phyloP scores from a whole-genome alignment of 2,329 filamentous ascomycete species.

The Colletotrichum sublineola region DNA sequence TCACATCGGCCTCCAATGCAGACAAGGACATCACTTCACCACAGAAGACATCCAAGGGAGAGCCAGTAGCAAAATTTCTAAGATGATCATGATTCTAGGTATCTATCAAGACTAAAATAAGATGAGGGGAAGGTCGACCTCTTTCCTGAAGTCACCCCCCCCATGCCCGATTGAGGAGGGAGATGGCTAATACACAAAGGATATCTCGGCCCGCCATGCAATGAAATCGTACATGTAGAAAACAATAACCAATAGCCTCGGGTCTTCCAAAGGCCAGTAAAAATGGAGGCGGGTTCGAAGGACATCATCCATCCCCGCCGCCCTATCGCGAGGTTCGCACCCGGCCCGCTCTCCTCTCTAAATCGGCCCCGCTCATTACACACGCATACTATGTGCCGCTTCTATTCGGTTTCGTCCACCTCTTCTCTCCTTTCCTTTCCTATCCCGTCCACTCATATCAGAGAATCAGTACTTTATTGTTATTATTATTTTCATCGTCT shows the following conservation, averaged over 20 bases:
- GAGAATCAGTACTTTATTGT: not conserved
- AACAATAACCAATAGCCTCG: not conserved
- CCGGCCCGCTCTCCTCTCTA: constrained; percentile 20
- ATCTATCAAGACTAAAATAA: constrained; percentile 22
- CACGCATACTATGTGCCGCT: not conserved
- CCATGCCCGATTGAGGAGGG: not conserved
- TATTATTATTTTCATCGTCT: not conserved
- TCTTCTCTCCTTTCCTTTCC: not conserved
- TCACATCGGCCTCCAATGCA: no score
- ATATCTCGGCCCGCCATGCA: not conserved
- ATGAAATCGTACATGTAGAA: not conserved
- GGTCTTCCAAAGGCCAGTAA: not conserved
- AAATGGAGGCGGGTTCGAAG: not conserved
- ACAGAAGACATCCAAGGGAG: no score
- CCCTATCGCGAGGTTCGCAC: constrained; percentile 23
- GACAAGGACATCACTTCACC: not conserved
- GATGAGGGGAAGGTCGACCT: not conserved
- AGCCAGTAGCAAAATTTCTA: not conserved
- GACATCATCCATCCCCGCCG: not conserved
- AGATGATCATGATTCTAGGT: constrained; percentile 2
- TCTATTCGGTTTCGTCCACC: not conserved
- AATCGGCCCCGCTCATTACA: constrained; percentile 29
- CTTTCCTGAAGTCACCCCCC: not conserved
- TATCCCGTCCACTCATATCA: constrained; percentile 2
- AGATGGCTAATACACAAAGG: constrained; percentile 4